Evolutionary conservation across 306 rosid genomes (phyloP).

Genomic region (Vigna hirtella): DNA sequence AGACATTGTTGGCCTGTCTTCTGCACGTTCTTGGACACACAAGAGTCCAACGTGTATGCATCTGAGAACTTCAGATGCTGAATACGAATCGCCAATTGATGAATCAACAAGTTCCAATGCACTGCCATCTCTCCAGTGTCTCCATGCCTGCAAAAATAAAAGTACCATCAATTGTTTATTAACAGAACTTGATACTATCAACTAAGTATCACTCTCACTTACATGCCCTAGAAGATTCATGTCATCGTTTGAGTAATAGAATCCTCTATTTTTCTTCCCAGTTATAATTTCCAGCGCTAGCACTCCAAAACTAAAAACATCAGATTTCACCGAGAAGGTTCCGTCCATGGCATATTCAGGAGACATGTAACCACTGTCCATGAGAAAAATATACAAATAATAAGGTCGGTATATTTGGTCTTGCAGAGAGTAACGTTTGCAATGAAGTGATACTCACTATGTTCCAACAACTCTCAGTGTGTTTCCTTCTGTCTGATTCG

Average conservation of each 20-base stretch:
- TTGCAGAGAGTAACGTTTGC: not conserved
- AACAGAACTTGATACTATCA: slow-evolving; percentile 34
- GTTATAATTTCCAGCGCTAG: slow-evolving; percentile 67
- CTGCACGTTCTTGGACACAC: slow-evolving; percentile 67
- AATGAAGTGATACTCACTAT: slow-evolving; percentile 60
- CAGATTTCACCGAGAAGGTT: slow-evolving; percentile 72
- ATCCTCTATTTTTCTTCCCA: slow-evolving; percentile 72
- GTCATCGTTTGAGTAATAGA: slow-evolving; percentile 59
- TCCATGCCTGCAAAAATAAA: slow-evolving; percentile 69
- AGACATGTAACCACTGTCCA: slow-evolving; percentile 75
- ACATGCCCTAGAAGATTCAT: slow-evolving; percentile 71
- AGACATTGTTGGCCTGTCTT: slow-evolving; percentile 66
- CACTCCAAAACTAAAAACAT: slow-evolving; percentile 83
- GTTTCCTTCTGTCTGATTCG: slow-evolving; percentile 67
- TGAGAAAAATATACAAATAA: not conserved
- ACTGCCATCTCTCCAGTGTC: slow-evolving; percentile 66
- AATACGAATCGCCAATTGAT: slow-evolving; percentile 50
- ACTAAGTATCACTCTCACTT: slow-evolving; percentile 31
- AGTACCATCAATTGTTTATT: slow-evolving; percentile 25
- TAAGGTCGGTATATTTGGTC: not conserved
- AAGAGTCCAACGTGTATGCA: slow-evolving; percentile 72
- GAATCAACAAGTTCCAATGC: slow-evolving; percentile 68
- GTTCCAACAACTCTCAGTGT: slow-evolving; percentile 82
- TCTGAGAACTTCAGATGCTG: slow-evolving; percentile 64
- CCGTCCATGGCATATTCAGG: slow-evolving; percentile 89